phyloP scores from a whole-genome alignment of 164 flowering plant species.

The Nymphaea thermarum region DNA sequence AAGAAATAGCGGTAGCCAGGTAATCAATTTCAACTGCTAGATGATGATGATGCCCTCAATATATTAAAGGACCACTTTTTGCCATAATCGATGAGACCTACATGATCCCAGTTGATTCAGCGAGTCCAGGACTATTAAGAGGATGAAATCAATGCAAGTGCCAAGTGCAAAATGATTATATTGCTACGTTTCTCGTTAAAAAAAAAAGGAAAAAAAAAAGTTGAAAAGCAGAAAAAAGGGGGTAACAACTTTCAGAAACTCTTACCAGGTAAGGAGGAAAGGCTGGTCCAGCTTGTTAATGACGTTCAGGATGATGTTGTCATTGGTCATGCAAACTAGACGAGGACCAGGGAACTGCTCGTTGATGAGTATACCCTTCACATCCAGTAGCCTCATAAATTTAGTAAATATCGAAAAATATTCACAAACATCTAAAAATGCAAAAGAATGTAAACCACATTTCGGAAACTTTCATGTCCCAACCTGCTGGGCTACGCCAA shows the following conservation, averaged over 20 bases:
- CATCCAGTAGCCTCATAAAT: background rate
- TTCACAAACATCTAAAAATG: background rate
- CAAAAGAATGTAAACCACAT: background rate
- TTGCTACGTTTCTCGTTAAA: too few species aligned
- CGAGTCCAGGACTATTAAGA: too few species aligned
- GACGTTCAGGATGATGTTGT: constrained; percentile 48
- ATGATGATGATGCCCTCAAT: too few species aligned
- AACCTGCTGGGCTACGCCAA: constrained; percentile 83
- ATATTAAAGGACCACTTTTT: too few species aligned
- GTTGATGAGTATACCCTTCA: constrained; percentile 51
- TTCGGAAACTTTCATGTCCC: background rate
- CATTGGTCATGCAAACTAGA: constrained; percentile 44
- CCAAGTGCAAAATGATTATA: too few species aligned
- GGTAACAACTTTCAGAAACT: background rate
- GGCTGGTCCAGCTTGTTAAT: constrained; percentile 59
- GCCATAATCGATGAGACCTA: too few species aligned
- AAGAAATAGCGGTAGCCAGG: too few species aligned
- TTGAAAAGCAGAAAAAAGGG: too few species aligned
- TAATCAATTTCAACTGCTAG: too few species aligned
- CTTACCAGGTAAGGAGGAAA: constrained; percentile 14
- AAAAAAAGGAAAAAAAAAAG: too few species aligned
- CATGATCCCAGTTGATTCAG: too few species aligned
- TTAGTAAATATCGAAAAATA: background rate
- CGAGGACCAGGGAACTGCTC: constrained; percentile 49
- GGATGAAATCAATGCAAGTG: too few species aligned